Percentiles rank a stretch among this genome's conserved stretches.
Evolutionary conservation across 495 filamentous ascomycete genomes (phyloP).

Genomic region (Cercophora newfieldiana): DNA sequence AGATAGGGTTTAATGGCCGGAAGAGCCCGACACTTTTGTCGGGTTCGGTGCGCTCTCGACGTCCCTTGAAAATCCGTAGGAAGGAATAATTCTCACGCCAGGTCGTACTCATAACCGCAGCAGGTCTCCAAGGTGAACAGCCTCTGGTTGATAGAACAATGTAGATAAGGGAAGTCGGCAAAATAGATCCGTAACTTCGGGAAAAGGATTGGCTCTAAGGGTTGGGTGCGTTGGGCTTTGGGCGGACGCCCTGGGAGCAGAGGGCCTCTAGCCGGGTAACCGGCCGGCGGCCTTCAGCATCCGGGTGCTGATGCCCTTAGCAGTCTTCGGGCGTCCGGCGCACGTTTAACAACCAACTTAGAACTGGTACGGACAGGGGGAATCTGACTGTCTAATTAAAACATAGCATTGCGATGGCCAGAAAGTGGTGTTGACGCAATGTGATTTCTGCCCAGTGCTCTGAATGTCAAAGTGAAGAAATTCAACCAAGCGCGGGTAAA

Average conservation of each 20-base stretch:
- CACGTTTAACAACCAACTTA: slow-evolving; percentile 41
- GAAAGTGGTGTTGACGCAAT: slow-evolving; percentile 78
- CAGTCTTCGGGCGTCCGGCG: slow-evolving; percentile 39
- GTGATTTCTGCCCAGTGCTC: slow-evolving; percentile 79
- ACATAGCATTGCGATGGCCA: slow-evolving; percentile 65
- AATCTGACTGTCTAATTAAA: no score
- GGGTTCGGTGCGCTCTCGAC: slow-evolving; percentile 65
- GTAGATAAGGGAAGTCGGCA: slow-evolving; percentile 71
- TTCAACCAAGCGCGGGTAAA: slow-evolving; percentile 56
- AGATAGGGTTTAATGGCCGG: slow-evolving; percentile 59
- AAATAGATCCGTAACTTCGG: slow-evolving; percentile 73
- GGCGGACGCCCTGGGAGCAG: slow-evolving; percentile 57
- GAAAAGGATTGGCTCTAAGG: slow-evolving; percentile 74
- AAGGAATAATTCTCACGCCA: slow-evolving; percentile 68
- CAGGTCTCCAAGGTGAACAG: slow-evolving; percentile 72
- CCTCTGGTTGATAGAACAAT: slow-evolving; percentile 75
- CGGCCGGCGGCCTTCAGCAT: slow-evolving; percentile 36
- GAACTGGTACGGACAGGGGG: slow-evolving; percentile 43
- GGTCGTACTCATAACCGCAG: slow-evolving; percentile 69
- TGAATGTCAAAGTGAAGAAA: slow-evolving; percentile 63
- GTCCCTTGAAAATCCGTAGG: slow-evolving; percentile 70
- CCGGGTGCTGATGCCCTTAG: slow-evolving; percentile 33
- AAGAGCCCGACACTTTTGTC: slow-evolving; percentile 65
- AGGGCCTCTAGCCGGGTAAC: slow-evolving; percentile 46
- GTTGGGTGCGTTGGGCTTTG: slow-evolving; percentile 57